Percentiles rank a stretch among this genome's conserved stretches.
These are phyloP conservation scores for Meira miltonrushii DNA, from an alignment of 1,284 basidiomycete genomes.

Conservation along the genomic window DNA sequence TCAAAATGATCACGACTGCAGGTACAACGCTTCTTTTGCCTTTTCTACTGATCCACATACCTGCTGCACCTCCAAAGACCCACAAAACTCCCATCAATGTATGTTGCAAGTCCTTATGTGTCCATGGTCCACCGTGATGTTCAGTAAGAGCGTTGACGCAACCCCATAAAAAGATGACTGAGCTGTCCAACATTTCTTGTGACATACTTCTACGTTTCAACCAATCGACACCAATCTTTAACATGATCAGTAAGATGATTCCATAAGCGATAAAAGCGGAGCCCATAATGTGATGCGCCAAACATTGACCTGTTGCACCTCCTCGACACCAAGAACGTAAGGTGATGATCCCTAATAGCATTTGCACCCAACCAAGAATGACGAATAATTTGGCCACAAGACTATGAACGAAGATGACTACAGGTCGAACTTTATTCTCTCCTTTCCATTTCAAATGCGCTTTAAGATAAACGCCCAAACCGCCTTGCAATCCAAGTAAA, in stretches of 20 bases:
- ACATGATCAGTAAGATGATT: constrained; percentile 72
- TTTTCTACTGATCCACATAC: constrained; percentile 76
- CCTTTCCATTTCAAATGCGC: constrained; percentile 68
- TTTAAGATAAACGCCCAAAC: constrained; percentile 82
- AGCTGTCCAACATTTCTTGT: constrained; percentile 87
- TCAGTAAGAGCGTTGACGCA: constrained; percentile 89
- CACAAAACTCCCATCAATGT: constrained; percentile 61
- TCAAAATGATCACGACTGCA: constrained; percentile 64
- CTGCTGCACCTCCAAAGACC: constrained; percentile 86
- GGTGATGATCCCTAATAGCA: constrained; percentile 39
- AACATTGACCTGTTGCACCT: constrained; percentile 59
- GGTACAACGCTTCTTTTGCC: constrained; percentile 81
- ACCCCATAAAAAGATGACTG: constrained; percentile 78
- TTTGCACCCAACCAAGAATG: constrained; percentile 64
- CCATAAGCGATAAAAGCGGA: constrained; percentile 68
- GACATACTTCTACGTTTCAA: constrained; percentile 58
- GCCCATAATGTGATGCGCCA: constrained; percentile 64
- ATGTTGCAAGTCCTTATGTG: constrained; percentile 90
- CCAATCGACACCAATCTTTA: constrained; percentile 79
- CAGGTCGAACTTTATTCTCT: constrained; percentile 70
- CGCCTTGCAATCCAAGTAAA: constrained; percentile 59
- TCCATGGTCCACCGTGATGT: constrained; percentile 57
- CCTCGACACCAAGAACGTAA: constrained; percentile 62
- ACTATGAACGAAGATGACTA: constrained; percentile 69
- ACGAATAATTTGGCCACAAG: constrained; percentile 79